phyloP scores from a whole-genome alignment of 2,329 filamentous ascomycete genomes.

The Fusarium paranaense region DNA sequence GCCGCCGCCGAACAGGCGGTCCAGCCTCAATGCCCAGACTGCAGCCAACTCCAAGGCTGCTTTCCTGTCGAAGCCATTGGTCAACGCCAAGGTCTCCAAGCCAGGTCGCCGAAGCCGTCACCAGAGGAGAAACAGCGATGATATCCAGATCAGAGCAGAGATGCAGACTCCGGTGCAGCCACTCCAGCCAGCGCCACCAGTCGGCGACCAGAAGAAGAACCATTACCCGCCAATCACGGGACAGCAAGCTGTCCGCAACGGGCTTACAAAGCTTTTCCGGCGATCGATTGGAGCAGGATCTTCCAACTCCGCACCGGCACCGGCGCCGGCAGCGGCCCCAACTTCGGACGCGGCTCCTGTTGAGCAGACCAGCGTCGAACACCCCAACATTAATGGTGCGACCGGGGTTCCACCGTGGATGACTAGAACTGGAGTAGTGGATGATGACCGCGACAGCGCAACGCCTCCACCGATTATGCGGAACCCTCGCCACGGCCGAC shows the following conservation, averaged over 20 bases:
- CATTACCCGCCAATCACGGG: conserved; percentile 64
- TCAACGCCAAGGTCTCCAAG: conserved; percentile 32
- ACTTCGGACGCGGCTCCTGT: conserved; percentile 18
- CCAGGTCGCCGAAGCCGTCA: conserved; percentile 29
- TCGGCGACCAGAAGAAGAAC: conserved; percentile 50
- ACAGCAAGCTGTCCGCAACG: conserved; percentile 57
- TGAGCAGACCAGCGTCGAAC: conserved; percentile 23
- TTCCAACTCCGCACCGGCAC: conserved; percentile 18
- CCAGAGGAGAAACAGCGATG: conserved; percentile 47
- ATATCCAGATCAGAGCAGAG: conserved; percentile 42
- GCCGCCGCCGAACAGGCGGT: conserved; percentile 63
- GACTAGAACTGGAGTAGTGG: conserved; percentile 48
- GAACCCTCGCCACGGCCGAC: conserved; percentile 51
- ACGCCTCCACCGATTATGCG: conserved; percentile 69
- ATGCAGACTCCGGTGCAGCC: conserved; percentile 44
- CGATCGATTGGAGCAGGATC: conserved; percentile 58
- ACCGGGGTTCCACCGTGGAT: conserved; percentile 57
- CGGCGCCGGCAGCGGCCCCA: conserved; percentile 2
- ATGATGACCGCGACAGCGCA: conserved; percentile 60
- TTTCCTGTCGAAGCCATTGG: conserved; percentile 35
- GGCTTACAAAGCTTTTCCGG: conserved; percentile 64
- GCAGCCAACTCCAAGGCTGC: conserved; percentile 41
- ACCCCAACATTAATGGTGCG: conserved; percentile 33
- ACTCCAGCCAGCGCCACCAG: conserved; percentile 23
- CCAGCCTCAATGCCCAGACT: conserved; percentile 64